phyloP scores from a whole-genome alignment of 202 grass and related monocot species.

The Panicum hallii region DNA sequence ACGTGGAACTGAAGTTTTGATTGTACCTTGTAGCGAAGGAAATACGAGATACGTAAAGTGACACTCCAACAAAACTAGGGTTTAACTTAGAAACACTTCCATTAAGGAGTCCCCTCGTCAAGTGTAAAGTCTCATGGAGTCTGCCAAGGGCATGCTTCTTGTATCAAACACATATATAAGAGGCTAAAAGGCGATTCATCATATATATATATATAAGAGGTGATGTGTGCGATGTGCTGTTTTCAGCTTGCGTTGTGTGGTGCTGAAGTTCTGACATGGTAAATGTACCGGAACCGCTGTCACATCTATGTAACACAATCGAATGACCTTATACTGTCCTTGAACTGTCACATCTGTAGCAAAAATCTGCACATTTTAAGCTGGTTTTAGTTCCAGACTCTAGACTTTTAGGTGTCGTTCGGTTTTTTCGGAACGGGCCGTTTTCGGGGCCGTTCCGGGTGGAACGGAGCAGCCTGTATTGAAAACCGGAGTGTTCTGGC shows the following conservation, averaged over 20 bases:
- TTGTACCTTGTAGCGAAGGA: slow-evolving; percentile 38
- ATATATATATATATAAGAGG: slow-evolving; percentile 14
- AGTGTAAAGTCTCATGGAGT: slow-evolving; percentile 49
- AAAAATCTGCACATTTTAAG: neutral
- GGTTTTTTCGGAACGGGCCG: too few species aligned
- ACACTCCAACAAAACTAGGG: slow-evolving; percentile 45
- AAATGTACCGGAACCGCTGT: neutral
- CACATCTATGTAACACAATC: neutral
- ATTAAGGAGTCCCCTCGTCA: neutral
- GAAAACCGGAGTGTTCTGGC: too few species aligned
- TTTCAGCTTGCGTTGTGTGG: slow-evolving; percentile 13
- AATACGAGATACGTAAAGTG: slow-evolving; percentile 41
- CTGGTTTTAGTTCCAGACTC: too few species aligned
- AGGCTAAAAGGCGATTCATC: slow-evolving; percentile 13
- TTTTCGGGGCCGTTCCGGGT: too few species aligned
- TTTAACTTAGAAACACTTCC: slow-evolving; percentile 47
- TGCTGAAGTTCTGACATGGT: slow-evolving; percentile 3
- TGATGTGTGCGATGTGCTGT: slow-evolving; percentile 9
- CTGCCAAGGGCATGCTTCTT: slow-evolving; percentile 30
- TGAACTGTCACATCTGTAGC: neutral
- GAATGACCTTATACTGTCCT: too few species aligned
- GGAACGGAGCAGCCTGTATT: too few species aligned
- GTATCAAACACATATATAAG: slow-evolving; percentile 29
- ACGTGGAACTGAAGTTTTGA: slow-evolving; percentile 35
- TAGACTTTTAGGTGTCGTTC: too few species aligned